Evolutionary conservation across 768 basidiomycete genomes (phyloP).

Genomic region (Suillus cothurnatus): DNA sequence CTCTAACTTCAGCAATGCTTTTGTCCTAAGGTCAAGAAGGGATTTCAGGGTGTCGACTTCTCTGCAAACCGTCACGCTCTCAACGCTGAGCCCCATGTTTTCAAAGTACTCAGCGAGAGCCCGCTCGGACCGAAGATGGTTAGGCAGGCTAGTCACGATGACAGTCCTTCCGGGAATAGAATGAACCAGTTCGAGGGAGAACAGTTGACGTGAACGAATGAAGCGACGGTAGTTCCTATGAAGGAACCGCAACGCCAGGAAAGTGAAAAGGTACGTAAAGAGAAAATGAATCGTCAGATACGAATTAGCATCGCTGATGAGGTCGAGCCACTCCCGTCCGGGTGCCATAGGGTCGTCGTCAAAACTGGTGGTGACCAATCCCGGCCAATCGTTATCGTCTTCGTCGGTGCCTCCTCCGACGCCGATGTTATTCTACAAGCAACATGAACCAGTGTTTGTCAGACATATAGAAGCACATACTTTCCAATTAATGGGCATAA

Average conservation of each 20-base stretch:
- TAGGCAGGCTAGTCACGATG: constrained; percentile 81
- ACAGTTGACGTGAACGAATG: constrained; percentile 88
- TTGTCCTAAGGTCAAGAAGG: constrained; percentile 78
- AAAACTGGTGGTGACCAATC: constrained; percentile 21
- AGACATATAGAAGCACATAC: constrained; percentile 46
- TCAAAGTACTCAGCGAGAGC: constrained; percentile 94
- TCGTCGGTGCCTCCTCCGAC: constrained; percentile 52
- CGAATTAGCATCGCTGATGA: constrained; percentile 87
- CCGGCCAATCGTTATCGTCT: constrained; percentile 51
- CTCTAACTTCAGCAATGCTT: constrained; percentile 80
- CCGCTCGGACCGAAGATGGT: constrained; percentile 83
- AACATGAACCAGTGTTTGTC: constrained; percentile 2
- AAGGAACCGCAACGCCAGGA: constrained; percentile 83
- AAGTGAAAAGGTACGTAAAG: constrained; percentile 93
- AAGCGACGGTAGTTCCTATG: constrained; percentile 89
- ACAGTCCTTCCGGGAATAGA: constrained; percentile 94
- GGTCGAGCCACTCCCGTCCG: constrained; percentile 74
- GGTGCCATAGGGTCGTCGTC: constrained; percentile 32
- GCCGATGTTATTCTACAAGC: constrained; percentile 67
- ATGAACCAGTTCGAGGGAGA: constrained; percentile 92
- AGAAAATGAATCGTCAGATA: constrained; percentile 87
- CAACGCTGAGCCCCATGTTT: constrained; percentile 81
- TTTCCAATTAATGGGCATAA: constrained; percentile 95
- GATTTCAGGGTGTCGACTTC: constrained; percentile 75
- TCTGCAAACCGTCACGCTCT: constrained; percentile 88